Conservation (phyloP, 1,139 yeast species). For the Geotrichum australiense region DNA sequence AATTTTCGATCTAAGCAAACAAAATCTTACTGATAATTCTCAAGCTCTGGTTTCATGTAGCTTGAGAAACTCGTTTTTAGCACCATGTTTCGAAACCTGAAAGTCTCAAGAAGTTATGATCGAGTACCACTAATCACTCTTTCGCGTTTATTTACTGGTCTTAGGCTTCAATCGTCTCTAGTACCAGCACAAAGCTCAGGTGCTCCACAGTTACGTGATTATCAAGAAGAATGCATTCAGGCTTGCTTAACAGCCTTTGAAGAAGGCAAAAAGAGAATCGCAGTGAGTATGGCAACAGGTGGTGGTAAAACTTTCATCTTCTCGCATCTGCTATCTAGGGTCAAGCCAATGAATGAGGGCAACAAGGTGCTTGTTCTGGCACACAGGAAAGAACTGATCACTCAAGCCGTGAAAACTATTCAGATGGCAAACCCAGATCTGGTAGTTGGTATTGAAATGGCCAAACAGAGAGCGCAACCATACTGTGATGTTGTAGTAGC, state of each 20-base stretch:
- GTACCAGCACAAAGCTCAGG: no score
- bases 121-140: no score
- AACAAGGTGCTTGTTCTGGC: constrained; percentile 61
- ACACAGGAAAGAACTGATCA: constrained; percentile 72
- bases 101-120: no score
- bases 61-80: no score
- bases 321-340: constrained; percentile 50
- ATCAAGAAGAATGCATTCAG: constrained; percentile 66
- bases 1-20: no score
- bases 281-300: constrained; percentile 87
- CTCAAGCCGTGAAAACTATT: constrained; percentile 58
- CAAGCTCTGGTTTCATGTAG: no score
- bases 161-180: no score
- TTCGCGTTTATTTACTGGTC: no score
- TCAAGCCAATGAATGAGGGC: constrained; percentile 41
- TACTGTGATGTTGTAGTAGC: constrained; percentile 66
- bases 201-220: constrained; percentile 41
- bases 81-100: no score
- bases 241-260: constrained; percentile 46
- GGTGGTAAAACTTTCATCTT: constrained; percentile 95
- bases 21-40: no score
- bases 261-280: constrained; percentile 51
- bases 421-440: constrained; percentile 43
- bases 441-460: constrained; percentile 70
- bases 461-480: constrained; percentile 36